These are phyloP conservation scores for Daldinia bambusicola DNA, from an alignment of 495 filamentous ascomycete genomes.

Conservation along the genomic window DNA sequence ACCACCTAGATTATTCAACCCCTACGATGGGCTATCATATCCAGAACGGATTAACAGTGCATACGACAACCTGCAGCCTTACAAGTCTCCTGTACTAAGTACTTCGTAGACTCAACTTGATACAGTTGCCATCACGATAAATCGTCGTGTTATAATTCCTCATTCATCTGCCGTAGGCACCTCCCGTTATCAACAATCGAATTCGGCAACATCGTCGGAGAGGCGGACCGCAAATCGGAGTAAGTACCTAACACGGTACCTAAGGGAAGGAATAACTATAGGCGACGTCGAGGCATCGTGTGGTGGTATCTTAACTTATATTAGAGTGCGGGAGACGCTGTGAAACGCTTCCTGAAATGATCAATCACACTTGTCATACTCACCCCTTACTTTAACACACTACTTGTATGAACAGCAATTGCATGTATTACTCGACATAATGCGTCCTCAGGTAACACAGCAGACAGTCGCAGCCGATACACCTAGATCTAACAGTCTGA, in stretches of 20 bases:
- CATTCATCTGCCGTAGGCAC: not conserved
- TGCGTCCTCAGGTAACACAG: conserved; percentile 2
- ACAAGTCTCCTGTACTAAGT: not conserved
- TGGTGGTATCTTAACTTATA: not conserved
- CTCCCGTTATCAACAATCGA: not conserved
- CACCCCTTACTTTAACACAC: not conserved
- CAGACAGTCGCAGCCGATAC: conserved; percentile 1
- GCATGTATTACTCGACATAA: not conserved
- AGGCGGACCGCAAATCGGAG: not conserved
- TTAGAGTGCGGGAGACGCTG: not conserved
- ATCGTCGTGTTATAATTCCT: not conserved
- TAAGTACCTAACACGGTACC: not conserved
- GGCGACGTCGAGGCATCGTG: not conserved
- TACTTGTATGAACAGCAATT: not conserved
- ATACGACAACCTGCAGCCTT: not conserved
- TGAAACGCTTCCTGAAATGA: not conserved
- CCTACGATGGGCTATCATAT: not conserved
- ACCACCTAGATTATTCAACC: not conserved
- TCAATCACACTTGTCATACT: conserved; percentile 2
- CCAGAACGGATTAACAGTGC: not conserved
- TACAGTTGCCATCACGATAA: not conserved
- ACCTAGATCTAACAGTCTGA: not conserved
- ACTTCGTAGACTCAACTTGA: not conserved
- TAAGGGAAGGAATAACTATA: not conserved
- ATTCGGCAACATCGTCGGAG: not conserved